Evolutionary conservation across 805 yeast genomes (phyloP), one percentile per base, ranked within the genome.

Genomic region (Lipomyces sp.): DNA sequence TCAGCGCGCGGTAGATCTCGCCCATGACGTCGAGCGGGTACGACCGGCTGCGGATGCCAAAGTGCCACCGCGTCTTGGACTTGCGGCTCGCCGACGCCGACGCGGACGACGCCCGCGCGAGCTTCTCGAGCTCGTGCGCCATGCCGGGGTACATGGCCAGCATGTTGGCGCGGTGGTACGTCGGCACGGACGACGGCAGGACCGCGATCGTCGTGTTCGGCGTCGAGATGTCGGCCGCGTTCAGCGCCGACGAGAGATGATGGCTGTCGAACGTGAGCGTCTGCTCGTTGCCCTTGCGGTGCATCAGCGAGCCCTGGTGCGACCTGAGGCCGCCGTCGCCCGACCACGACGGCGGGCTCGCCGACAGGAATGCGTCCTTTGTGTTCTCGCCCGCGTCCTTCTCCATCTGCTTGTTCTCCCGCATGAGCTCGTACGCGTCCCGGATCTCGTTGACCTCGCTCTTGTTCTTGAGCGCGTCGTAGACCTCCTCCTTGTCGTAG

Each of bases 1-100:
- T 86, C 65, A 93, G 74, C 1, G 98, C 98, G 41, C 96, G 77
- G 70, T 93, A 93, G 39, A 93, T 90, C 67, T 93, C 98, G 24
- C 97, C 96, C 98, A 93, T 93, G 2, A 93, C 98, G 68, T 93
- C 98, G 61, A 93, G 74, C 31, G 98, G 98, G 66, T 93, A 93
- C 0, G 96, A 87, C 63, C 97, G 77, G 7, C 96, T 88, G 65
- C 98, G 77, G 54, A 93, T 93, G 59, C 98, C 98, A 65, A 93
- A 93, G 73, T 93, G 98, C 98, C 98, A 93, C 69, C 95, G 82
- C 5, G 96, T 87, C 69, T 89, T 91, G 55, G 91, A 85, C 67
- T 87, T 88, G 68, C 91, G 89, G 41, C 47, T 21, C n/a, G 84
- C 76, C 22, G 83, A 76, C 19, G 82, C 57, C 7, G 73, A 39